Evolutionary conservation across 495 filamentous ascomycete species (phyloP).

Genomic region (Thozetella sp.): DNA sequence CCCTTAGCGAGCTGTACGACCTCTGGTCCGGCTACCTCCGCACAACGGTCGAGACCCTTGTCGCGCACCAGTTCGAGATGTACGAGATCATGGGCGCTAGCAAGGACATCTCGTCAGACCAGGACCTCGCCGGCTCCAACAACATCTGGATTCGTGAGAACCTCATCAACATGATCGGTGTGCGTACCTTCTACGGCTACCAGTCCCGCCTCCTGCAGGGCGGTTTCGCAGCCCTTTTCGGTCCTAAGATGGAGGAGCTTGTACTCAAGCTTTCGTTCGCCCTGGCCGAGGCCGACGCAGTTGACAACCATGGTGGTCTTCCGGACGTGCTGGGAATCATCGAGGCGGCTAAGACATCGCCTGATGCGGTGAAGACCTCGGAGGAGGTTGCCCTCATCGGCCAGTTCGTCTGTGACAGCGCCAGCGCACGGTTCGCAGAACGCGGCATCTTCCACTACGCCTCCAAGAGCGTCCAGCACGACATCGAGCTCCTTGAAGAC

Average conservation of each 20-base stretch:
- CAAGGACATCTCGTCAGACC: conserved; percentile 16
- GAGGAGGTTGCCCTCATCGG: conserved; percentile 49
- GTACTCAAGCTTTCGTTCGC: conserved; percentile 51
- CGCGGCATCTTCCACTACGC: conserved; percentile 49
- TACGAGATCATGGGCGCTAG: conserved; percentile 46
- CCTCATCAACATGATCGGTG: conserved; percentile 44
- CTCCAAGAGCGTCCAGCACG: conserved; percentile 42
- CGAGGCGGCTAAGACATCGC: conserved; percentile 45
- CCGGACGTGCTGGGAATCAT: conserved; percentile 51
- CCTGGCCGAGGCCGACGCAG: conserved; percentile 32
- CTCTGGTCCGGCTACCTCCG: conserved; percentile 47
- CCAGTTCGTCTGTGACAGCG: conserved; percentile 43
- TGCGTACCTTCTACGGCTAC: conserved; percentile 52
- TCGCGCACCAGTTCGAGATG: conserved; percentile 51
- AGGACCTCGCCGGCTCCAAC: conserved; percentile 16
- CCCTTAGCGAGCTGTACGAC: conserved; percentile 41
- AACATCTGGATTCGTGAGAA: conserved; percentile 46
- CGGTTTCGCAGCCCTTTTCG: conserved; percentile 50
- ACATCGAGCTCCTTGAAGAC: conserved; percentile 49
- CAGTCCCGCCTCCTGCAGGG: conserved; percentile 51
- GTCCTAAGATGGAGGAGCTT: conserved; percentile 47
- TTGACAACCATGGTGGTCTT: conserved; percentile 27
- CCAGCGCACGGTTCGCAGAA: conserved; percentile 42
- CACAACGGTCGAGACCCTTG: conserved; percentile 46
- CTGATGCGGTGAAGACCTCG: conserved; percentile 37